These are phyloP conservation scores for Ophiocordyceps robertsii DNA, from an alignment of 2,329 filamentous ascomycete species.

Conservation along the genomic window DNA sequence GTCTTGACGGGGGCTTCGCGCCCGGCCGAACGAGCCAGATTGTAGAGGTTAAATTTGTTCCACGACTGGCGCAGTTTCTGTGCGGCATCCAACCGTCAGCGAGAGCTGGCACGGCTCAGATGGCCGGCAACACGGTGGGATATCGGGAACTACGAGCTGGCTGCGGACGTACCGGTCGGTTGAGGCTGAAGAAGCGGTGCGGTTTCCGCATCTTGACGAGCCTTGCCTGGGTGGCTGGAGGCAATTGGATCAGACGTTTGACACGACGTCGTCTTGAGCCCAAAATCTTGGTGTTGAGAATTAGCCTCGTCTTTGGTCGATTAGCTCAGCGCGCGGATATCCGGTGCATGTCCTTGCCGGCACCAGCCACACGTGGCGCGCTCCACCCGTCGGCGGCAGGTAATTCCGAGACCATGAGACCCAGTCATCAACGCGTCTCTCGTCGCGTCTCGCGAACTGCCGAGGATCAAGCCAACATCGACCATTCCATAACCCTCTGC, in stretches of 20 bases:
- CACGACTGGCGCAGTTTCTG: constrained; percentile 92
- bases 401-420: too few relatives aligned
- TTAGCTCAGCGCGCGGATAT: too few relatives aligned
- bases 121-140: not conserved
- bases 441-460: too few relatives aligned
- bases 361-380: too few relatives aligned
- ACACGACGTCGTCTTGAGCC: not conserved
- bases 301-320: not conserved
- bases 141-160: not conserved
- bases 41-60: constrained; percentile 97
- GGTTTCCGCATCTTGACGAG: constrained; percentile 38
- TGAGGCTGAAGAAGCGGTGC: constrained; percentile 51
- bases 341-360: too few relatives aligned
- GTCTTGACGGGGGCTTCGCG: constrained; percentile 16
- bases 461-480: too few relatives aligned
- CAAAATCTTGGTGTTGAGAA: not conserved
- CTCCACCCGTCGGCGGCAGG: too few relatives aligned
- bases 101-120: not conserved
- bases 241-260: not conserved
- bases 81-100: constrained; percentile 2
- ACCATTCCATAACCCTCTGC: too few relatives aligned
- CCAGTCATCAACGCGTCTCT: too few relatives aligned
- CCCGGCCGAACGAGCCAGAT: constrained; percentile 40
- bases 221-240: constrained; percentile 5
- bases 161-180: constrained; percentile 41